phyloP scores from a whole-genome alignment of 129 eudicot species.

The Tanacetum coccineum region DNA sequence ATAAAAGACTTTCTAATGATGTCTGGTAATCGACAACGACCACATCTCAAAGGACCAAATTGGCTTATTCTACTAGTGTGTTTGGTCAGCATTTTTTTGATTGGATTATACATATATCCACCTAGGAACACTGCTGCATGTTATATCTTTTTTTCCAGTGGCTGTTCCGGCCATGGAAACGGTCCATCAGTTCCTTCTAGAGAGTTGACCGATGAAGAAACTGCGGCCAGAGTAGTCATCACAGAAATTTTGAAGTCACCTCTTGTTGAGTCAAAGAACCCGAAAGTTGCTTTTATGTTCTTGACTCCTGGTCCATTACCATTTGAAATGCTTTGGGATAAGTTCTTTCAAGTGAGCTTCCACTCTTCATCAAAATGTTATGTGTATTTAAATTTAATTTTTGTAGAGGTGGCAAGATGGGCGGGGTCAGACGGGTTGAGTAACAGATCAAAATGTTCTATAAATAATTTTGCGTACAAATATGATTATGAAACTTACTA shows the following conservation, averaged over 20 bases:
- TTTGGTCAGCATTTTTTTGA: constrained; percentile 41
- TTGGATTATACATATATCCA: constrained; percentile 43
- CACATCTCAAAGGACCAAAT: constrained; percentile 50
- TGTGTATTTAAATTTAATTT: background rate
- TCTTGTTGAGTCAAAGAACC: constrained; percentile 30
- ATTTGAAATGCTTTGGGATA: constrained; percentile 61
- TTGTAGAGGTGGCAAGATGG: constrained; percentile 1
- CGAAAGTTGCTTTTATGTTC: constrained; percentile 63
- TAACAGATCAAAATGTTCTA: background rate
- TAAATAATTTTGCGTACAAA: background rate
- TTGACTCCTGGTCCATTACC: constrained; percentile 58
- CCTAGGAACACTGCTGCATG: constrained; percentile 43
- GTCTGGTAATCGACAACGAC: constrained; percentile 52
- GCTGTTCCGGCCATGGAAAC: constrained; percentile 36
- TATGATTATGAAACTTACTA: background rate
- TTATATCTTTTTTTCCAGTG: constrained; percentile 42
- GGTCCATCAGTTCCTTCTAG: constrained; percentile 36
- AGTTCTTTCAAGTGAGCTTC: constrained; percentile 57
- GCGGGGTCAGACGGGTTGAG: background rate
- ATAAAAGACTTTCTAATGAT: constrained; percentile 38
- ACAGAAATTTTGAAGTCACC: constrained; percentile 50
- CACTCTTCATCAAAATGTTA: background rate
- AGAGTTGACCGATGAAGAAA: constrained; percentile 54
- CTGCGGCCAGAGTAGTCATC: constrained; percentile 49
- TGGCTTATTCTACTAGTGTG: constrained; percentile 41